phyloP scores from a whole-genome alignment of 371 early-diverging fungal species.

The Thermomucor indicae-seudaticae region DNA sequence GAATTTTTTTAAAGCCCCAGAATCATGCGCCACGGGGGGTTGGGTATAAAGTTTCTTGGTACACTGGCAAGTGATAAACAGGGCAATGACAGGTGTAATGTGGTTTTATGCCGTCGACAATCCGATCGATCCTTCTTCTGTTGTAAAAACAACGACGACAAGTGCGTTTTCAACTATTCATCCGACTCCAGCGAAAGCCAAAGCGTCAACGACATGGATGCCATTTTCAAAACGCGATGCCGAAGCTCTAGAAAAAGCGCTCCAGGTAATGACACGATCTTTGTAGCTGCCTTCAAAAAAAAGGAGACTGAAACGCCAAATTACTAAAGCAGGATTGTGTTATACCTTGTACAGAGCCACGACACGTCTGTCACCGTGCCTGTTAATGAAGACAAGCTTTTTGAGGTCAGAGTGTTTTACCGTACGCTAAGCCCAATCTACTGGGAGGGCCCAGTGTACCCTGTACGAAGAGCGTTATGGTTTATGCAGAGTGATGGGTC shows the following conservation, averaged over 20 bases:
- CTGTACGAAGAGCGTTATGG: constrained; percentile 82
- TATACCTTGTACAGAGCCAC: constrained; percentile 24
- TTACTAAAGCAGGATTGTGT: too few species aligned
- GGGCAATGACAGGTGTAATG: not conserved
- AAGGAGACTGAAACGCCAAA: not conserved
- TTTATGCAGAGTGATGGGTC: constrained; percentile 63
- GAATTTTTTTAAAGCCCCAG: too few species aligned
- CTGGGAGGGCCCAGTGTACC: constrained; percentile 80
- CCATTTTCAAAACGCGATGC: constrained; percentile 60
- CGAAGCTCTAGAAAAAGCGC: constrained; percentile 53
- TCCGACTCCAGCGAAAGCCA: not conserved
- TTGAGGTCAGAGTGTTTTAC: constrained; percentile 71
- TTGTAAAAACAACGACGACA: not conserved
- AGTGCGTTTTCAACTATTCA: not conserved
- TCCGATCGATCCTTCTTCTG: not conserved
- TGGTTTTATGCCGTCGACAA: not conserved
- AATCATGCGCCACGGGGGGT: too few species aligned
- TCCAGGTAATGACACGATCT: constrained; percentile 22
- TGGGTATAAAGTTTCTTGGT: too few species aligned
- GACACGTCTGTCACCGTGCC: constrained; percentile 37
- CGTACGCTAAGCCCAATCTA: constrained; percentile 73
- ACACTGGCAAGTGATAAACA: too few species aligned
- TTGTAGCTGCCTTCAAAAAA: not conserved
- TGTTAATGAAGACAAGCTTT: constrained; percentile 75
- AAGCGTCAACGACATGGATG: constrained; percentile 31